These are phyloP conservation scores for Phytopythium sindhum DNA, from an alignment of 352 stramenopile genomes.

Conservation along the genomic window DNA sequence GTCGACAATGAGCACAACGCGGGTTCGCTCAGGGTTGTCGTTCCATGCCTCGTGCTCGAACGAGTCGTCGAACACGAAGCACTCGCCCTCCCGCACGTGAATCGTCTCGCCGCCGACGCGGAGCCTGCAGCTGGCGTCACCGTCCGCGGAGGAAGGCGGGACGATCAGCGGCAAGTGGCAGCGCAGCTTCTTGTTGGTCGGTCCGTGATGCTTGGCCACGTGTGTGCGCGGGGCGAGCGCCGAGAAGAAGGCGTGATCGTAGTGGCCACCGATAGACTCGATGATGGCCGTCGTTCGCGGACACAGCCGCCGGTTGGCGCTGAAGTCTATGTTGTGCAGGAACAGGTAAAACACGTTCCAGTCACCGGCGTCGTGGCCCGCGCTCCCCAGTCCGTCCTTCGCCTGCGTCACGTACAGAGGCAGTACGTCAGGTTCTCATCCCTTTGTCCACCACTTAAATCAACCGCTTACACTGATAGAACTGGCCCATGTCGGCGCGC, in stretches of 20 bases:
- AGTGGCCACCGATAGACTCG: conserved; percentile 55
- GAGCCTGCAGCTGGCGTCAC: conserved; percentile 42
- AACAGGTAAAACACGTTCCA: conserved; percentile 90
- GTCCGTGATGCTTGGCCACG: conserved; percentile 78
- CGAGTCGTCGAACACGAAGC: conserved; percentile 97
- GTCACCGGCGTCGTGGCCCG: conserved; percentile 75
- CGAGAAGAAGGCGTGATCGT: conserved; percentile 88
- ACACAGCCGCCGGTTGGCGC: conserved; percentile 60
- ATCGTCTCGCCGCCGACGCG: conserved; percentile 71
- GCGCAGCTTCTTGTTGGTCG: conserved; percentile 92
- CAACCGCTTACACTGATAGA: conserved; percentile 32
- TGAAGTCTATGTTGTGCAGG: conserved; percentile 85
- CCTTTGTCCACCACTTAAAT: not conserved
- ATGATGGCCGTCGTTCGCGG: conserved; percentile 57
- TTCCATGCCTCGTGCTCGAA: conserved; percentile 99
- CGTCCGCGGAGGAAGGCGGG: conserved; percentile 15
- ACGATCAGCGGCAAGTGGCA: conserved; percentile 86
- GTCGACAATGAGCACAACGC: conserved; percentile 94
- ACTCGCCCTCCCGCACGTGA: conserved; percentile 83
- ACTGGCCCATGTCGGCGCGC: conserved; percentile 68
- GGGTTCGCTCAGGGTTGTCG: conserved; percentile 62
- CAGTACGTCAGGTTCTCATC: not conserved
- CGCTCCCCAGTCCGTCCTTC: conserved; percentile 65
- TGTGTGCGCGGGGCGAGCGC: conserved; percentile 77
- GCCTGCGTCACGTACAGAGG: conserved; percentile 23